Evolutionary conservation across 306 rosid genomes (phyloP), one percentile per base, ranked within the genome.

Genomic region (Dryas alaskensis): DNA sequence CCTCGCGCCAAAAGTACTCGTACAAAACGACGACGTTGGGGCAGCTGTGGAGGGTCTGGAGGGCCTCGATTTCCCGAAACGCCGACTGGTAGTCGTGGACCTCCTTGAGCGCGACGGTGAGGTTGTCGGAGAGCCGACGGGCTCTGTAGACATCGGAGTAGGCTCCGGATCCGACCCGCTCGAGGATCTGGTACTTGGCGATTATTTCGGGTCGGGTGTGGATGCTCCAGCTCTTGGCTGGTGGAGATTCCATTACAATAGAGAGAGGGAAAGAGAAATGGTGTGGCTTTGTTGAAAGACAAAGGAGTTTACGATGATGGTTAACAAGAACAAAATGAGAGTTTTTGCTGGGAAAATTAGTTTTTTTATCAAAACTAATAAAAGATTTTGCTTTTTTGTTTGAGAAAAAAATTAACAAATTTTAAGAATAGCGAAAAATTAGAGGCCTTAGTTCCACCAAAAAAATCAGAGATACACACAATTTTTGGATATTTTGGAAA

Each of bases 1-100:
- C 97, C 67, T 92, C 95, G 52, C 90, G 86, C 96, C 95, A 94
- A 83, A 94, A 94, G 84, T 84, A 90, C 78, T 94, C 99, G 77
- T 85, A 81, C 87, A 94, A 59, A 42, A 80, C 84, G 61, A 92
- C 90, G 52, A 89, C 86, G 78, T 94, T 91, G 8, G 83, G 86
- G 53, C 76, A 88, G 4, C 82, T 80, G 46, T 70, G 88, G 44
- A 94, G 90, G 47, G 84, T 65, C 75, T 81, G 86, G 54, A 93
- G 84, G 6, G 96, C 92, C 69, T 89, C 96, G 74, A 93, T 90
- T 76, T 93, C 98, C 11, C 98, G 80, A 70, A 81, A 79, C 10
- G 97, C 96, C 5, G 94, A 91, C 72, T 86, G 94, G 72, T 81
- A 80, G 73, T 93, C 96, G 81, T 93, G 98, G 45, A 93, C 83